These are phyloP conservation scores for Kodamaea restingae DNA, from an alignment of 805 yeast genomes.

Conservation along the genomic window DNA sequence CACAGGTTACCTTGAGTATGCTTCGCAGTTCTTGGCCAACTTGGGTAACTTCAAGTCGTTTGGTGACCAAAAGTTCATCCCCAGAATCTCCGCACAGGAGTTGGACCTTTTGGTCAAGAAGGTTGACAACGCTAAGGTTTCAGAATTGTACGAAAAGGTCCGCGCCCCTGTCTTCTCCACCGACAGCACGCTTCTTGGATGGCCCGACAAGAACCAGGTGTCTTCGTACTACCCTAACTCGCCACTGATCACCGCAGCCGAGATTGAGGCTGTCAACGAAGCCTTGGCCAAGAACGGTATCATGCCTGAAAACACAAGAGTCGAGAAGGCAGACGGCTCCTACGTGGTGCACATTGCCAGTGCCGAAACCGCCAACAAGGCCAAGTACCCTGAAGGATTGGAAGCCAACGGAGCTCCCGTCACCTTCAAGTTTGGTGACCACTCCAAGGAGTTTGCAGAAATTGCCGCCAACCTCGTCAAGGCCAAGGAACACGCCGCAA, in stretches of 20 bases:
- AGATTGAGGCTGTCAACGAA: constrained; percentile 62
- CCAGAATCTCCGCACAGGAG: constrained; percentile 47
- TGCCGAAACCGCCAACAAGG: constrained; percentile 44
- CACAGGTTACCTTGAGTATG: constrained; percentile 59
- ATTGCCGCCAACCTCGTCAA: constrained; percentile 52
- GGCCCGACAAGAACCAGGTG: constrained; percentile 72
- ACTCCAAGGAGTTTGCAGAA: constrained; percentile 55
- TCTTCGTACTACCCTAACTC: constrained; percentile 65
- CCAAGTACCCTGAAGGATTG: constrained; percentile 47
- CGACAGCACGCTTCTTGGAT: constrained; percentile 58
- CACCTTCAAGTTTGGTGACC: constrained; percentile 73
- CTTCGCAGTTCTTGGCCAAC: constrained; percentile 70
- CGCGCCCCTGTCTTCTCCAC: constrained; percentile 50
- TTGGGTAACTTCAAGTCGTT: constrained; percentile 81
- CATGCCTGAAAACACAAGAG: constrained; percentile 78
- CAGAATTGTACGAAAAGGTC: constrained; percentile 39
- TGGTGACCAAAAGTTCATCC: constrained; percentile 85
- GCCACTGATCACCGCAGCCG: constrained; percentile 45
- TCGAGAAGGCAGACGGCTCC: constrained; percentile 49
- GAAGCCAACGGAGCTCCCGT: constrained; percentile 38
- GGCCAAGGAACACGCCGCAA: constrained; percentile 65
- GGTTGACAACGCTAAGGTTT: constrained; percentile 31
- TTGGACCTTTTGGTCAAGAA: constrained; percentile 45
- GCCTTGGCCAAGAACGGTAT: constrained; percentile 60
- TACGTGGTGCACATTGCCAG: constrained; percentile 71